These are phyloP conservation scores for Syzygium syzygioides DNA, from an alignment of 441 rosid genomes.

Conservation along the genomic window DNA sequence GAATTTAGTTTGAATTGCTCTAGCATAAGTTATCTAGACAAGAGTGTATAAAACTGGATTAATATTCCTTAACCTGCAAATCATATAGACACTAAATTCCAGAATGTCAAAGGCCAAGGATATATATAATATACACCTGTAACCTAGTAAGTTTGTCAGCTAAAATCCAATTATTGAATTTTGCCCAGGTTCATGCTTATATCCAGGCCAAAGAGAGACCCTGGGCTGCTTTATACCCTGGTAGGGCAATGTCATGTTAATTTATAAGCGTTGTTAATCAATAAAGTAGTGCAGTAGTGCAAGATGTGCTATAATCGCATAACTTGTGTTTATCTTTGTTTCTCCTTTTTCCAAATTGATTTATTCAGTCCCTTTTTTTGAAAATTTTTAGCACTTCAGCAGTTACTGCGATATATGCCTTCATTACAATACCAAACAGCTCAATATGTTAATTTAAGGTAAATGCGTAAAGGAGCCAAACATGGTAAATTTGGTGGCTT, in stretches of 20 bases:
- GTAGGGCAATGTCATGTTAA: slow-evolving; percentile 17
- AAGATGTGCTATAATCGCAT: background rate
- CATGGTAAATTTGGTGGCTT: background rate
- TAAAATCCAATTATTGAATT: slow-evolving; percentile 1
- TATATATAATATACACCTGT: background rate
- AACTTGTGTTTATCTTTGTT: background rate
- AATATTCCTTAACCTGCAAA: background rate
- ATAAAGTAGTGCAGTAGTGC: background rate
- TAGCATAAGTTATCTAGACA: background rate
- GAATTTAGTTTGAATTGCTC: background rate
- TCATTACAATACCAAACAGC: background rate
- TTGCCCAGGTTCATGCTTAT: slow-evolving; percentile 58
- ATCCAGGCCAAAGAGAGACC: slow-evolving; percentile 56
- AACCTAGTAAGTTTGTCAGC: background rate
- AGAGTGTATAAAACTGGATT: background rate
- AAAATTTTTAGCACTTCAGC: background rate
- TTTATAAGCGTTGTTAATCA: background rate
- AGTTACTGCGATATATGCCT: background rate
- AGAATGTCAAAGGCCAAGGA: background rate
- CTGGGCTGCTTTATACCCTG: slow-evolving; percentile 57
- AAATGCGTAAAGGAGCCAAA: background rate
- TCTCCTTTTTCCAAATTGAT: background rate
- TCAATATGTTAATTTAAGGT: background rate
- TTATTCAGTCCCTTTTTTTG: background rate
- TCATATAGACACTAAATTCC: background rate